These are phyloP conservation scores for Dittrichia graveolens DNA, from an alignment of 129 eudicot species.

Conservation along the genomic window DNA sequence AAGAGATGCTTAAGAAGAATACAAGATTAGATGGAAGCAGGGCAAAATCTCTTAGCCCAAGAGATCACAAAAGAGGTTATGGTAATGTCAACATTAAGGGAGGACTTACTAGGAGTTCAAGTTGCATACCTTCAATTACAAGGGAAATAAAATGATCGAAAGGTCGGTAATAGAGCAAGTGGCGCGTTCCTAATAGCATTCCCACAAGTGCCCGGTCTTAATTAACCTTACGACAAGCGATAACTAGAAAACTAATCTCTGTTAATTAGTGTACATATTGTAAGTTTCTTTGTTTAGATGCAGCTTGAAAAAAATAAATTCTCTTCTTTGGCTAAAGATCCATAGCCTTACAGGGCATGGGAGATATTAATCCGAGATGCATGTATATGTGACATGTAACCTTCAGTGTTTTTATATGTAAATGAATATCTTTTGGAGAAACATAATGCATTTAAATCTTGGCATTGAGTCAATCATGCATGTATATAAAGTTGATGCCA, in stretches of 20 bases:
- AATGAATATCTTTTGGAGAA: constrained; percentile 13
- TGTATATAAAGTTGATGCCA: too few relatives aligned
- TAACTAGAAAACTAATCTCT: not conserved
- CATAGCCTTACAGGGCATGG: constrained; percentile 19
- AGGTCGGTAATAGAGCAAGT: constrained; percentile 26
- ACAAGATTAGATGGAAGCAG: constrained; percentile 36
- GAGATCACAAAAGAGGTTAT: constrained; percentile 45
- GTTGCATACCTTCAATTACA: constrained; percentile 75
- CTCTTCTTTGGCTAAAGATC: constrained; percentile 28
- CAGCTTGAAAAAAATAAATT: constrained; percentile 20
- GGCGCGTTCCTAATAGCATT: not conserved
- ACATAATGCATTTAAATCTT: not conserved
- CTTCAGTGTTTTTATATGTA: constrained; percentile 12
- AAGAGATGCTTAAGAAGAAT: constrained; percentile 62
- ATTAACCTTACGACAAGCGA: not conserved
- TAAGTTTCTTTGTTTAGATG: constrained; percentile 16
- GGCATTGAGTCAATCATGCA: not conserved
- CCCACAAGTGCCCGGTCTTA: not conserved
- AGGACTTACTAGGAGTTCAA: constrained; percentile 76
- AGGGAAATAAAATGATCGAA: constrained; percentile 45
- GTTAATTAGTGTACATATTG: constrained; percentile 20
- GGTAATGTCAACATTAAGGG: constrained; percentile 35
- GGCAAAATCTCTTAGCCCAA: constrained; percentile 62
- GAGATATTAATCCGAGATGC: constrained; percentile 14
- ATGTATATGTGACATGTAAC: constrained; percentile 18